Evolutionary conservation across 257 asterid species (phyloP).

Genomic region (Leonotis leonurus): DNA sequence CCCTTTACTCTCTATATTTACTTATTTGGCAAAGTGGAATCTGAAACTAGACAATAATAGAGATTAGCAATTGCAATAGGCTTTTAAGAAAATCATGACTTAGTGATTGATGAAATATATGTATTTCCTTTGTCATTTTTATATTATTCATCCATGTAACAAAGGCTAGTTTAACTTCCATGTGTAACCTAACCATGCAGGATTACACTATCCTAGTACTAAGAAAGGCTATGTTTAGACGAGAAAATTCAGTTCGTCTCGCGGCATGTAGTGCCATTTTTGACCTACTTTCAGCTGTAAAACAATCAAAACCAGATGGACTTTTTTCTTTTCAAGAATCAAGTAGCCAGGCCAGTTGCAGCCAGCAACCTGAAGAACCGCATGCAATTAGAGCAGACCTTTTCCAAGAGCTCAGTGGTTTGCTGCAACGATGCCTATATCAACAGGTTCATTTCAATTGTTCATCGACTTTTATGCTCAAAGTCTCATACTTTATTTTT

Average conservation of each 20-base stretch:
- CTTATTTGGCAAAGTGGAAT: background rate
- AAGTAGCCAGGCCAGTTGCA: conserved; percentile 86
- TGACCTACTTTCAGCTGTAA: conserved; percentile 62
- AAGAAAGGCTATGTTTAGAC: conserved; percentile 82
- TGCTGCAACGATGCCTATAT: conserved; percentile 79
- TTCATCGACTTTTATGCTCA: conserved; percentile 7
- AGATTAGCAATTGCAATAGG: background rate
- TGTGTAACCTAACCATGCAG: conserved; percentile 27
- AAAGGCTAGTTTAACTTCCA: background rate
- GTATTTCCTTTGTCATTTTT: background rate
- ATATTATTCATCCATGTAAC: background rate
- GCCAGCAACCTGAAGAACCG: conserved; percentile 67
- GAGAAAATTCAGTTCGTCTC: conserved; percentile 68
- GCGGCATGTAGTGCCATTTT: conserved; percentile 64
- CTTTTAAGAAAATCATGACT: background rate
- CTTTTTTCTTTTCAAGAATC: conserved; percentile 74
- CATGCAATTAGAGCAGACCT: conserved; percentile 38
- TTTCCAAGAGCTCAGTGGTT: conserved; percentile 75
- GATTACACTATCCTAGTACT: conserved; percentile 69
- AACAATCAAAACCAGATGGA: conserved; percentile 44
- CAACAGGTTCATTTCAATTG: conserved; percentile 54
- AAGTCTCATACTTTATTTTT: background rate
- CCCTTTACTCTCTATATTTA: too few species aligned
- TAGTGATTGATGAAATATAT: background rate
- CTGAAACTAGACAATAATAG: background rate